phyloP scores from a whole-genome alignment of 164 flowering plant species.

The Umbilicus rupestris region DNA sequence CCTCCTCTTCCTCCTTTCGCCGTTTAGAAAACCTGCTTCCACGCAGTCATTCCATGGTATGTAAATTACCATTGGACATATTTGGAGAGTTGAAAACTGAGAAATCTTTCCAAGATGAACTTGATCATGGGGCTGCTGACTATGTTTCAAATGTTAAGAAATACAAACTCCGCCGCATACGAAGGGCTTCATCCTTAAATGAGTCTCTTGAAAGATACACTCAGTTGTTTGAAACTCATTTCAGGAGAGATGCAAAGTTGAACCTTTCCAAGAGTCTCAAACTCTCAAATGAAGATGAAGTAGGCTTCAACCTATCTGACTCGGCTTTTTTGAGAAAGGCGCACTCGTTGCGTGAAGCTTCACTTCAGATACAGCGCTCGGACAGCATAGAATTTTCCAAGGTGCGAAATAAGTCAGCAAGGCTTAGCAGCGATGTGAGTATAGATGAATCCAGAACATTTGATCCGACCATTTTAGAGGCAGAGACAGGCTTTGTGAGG shows the following conservation, averaged over 20 bases:
- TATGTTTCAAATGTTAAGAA: background rate
- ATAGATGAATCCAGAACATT: too few species aligned
- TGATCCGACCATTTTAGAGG: too few species aligned
- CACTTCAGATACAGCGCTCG: background rate
- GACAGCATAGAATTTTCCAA: background rate
- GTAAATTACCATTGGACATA: background rate
- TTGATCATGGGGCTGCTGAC: background rate
- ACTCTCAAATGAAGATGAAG: background rate
- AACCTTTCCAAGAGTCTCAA: background rate
- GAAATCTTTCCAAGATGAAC: background rate
- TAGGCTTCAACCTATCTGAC: background rate
- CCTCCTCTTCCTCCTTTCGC: background rate
- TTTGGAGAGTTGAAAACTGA: background rate
- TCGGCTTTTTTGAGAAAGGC: background rate
- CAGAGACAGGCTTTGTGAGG: too few species aligned
- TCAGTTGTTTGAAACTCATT: background rate
- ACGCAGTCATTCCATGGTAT: background rate
- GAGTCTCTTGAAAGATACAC: background rate
- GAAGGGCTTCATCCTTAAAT: background rate
- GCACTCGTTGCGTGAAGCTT: background rate
- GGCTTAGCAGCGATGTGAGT: too few species aligned
- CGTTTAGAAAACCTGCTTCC: background rate
- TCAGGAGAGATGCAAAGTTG: background rate
- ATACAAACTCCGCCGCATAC: slow-evolving; percentile 1
- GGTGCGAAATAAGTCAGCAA: background rate